These are phyloP conservation scores for Pistacia atlantica DNA, from an alignment of 345 rosid species.

Conservation along the genomic window DNA sequence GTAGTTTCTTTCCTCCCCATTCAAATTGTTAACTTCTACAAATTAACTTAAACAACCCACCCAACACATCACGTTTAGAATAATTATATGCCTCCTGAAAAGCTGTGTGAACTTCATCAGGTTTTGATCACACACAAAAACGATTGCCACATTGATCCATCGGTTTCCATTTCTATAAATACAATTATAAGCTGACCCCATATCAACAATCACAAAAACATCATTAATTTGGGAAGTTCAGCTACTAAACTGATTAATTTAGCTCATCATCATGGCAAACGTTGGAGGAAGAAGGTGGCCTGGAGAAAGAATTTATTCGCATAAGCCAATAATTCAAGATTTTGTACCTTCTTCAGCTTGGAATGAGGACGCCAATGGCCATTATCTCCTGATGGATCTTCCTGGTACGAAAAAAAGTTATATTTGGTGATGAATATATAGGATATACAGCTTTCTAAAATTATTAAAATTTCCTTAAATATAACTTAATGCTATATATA, in stretches of 20 bases:
- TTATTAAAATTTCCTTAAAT: too few species aligned
- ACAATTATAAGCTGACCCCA: background rate
- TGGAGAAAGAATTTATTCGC: constrained; percentile 3
- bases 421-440: too few species aligned
- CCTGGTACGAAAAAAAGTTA: constrained; percentile 40
- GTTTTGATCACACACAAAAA: background rate
- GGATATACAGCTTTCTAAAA: too few species aligned
- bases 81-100: background rate
- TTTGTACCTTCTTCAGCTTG: constrained; percentile 47
- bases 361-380: constrained; percentile 42
- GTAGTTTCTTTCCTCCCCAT: background rate
- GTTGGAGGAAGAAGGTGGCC: constrained; percentile 8
- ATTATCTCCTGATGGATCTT: constrained; percentile 54
- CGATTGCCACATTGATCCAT: background rate
- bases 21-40: background rate
- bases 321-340: constrained; percentile 24
- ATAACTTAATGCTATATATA: too few species aligned
- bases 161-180: background rate
- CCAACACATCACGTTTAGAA: constrained; percentile 6
- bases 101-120: background rate
- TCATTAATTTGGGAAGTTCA: background rate
- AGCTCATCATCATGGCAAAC: constrained; percentile 23
- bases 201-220: background rate
- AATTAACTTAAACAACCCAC: background rate
- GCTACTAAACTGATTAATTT: too few species aligned